phyloP scores from a whole-genome alignment of 208 protist genomes.

The Trypanosomatidae sp. region DNA sequence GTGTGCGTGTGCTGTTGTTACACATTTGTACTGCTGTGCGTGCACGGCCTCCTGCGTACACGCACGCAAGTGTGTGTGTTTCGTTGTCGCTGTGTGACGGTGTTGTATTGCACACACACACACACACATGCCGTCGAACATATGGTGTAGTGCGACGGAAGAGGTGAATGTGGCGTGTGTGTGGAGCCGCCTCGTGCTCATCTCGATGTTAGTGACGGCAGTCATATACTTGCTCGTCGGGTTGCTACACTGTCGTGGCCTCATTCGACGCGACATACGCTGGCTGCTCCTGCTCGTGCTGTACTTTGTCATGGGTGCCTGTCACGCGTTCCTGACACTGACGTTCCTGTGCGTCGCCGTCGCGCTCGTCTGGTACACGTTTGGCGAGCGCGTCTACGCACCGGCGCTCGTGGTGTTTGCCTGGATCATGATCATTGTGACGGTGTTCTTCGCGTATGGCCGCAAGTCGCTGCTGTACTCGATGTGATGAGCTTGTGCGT shows the following conservation, averaged over 20 bases:
- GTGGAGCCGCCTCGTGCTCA: constrained; percentile 50
- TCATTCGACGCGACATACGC: constrained; percentile 34
- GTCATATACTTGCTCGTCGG: constrained; percentile 44
- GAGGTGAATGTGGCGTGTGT: constrained; percentile 6
- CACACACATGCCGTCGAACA: not conserved
- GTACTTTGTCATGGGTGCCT: constrained; percentile 45
- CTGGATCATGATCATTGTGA: constrained; percentile 43
- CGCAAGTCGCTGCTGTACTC: constrained; percentile 55
- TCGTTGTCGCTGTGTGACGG: too few species aligned
- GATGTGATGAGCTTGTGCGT: constrained; percentile 13
- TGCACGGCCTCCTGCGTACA: too few species aligned
- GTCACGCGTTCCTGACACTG: constrained; percentile 55
- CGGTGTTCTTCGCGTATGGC: constrained; percentile 59
- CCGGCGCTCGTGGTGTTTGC: constrained; percentile 41
- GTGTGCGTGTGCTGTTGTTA: too few species aligned
- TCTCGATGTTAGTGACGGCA: constrained; percentile 26
- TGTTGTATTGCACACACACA: constrained; percentile 4
- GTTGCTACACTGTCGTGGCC: constrained; percentile 35
- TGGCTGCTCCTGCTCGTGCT: constrained; percentile 34
- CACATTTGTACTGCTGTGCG: too few species aligned
- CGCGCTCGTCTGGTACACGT: constrained; percentile 40
- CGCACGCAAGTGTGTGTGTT: too few species aligned
- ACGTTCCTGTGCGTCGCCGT: constrained; percentile 49
- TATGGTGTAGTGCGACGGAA: constrained; percentile 10
- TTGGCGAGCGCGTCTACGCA: constrained; percentile 17